A percentile compares a stretch with the other conserved stretches of the same genome.
Conservation (phyloP, 768 basidiomycete genomes). For the Pleurotus platypus region DNA sequence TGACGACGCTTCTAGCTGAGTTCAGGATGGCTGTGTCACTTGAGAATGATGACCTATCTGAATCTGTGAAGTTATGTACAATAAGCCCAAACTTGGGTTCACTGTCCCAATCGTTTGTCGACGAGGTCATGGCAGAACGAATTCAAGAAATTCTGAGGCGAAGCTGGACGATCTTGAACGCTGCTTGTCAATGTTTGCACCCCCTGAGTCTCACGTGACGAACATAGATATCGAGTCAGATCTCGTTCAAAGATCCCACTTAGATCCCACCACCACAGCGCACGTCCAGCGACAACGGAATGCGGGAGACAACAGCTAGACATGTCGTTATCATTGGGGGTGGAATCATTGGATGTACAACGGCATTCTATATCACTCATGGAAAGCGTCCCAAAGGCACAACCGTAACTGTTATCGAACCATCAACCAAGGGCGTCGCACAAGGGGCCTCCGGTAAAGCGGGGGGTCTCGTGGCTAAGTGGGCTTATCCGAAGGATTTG, state of each 20-base stretch:
- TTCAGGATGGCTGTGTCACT: neutral
- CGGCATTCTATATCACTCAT: slow-evolving; percentile 73
- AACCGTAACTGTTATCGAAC: slow-evolving; percentile 65
- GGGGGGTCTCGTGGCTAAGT: slow-evolving; percentile 79
- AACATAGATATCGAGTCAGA: neutral
- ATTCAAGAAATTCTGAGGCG: neutral
- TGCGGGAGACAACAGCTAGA: slow-evolving; percentile 8
- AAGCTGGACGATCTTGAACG: no score
- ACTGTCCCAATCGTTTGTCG: neutral
- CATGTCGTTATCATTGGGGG: slow-evolving; percentile 79
- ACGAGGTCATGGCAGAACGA: neutral
- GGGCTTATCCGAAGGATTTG: slow-evolving; percentile 77
- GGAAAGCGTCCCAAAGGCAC: slow-evolving; percentile 41
- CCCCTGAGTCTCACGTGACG: neutral
- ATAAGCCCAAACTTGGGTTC: neutral
- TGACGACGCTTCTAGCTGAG: neutral
- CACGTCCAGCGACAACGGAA: neutral
- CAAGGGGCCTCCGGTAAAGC: slow-evolving; percentile 79
- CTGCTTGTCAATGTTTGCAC: neutral
- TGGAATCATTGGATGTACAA: slow-evolving; percentile 83
- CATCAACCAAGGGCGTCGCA: slow-evolving; percentile 61
- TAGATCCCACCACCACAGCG: slow-evolving; percentile 2
- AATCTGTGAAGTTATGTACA: slow-evolving; percentile 1
- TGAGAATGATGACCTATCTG: neutral
- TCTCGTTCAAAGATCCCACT: slow-evolving; percentile 4